Conservation (phyloP, 1,284 basidiomycete species). For the Moesziomyces sp. region DNA sequence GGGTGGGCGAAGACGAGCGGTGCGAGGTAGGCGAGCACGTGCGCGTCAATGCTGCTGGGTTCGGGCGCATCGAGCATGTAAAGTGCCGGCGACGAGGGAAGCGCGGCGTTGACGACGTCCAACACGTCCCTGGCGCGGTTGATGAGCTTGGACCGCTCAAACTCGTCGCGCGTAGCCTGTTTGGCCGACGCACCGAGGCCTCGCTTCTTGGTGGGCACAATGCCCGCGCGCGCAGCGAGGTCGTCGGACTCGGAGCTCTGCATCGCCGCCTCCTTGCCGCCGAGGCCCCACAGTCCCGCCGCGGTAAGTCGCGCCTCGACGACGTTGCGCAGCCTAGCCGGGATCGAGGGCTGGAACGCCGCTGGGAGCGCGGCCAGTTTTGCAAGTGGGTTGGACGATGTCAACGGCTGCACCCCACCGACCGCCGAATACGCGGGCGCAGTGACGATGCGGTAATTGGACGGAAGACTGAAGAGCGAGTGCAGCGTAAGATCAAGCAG, state of each 20-base stretch:
- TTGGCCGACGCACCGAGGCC: conserved; percentile 37
- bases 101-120: conserved; percentile 23
- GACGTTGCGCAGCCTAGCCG: conserved; percentile 50
- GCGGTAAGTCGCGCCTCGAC: conserved; percentile 49
- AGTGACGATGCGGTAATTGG: conserved; percentile 53
- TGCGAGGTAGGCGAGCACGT: conserved; percentile 51
- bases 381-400: conserved; percentile 1
- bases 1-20: conserved; percentile 35
- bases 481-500: conserved; percentile 52
- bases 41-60: conserved; percentile 40
- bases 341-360: conserved; percentile 40
- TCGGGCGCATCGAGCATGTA: not conserved
- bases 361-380: conserved; percentile 21
- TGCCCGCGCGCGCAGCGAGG: conserved; percentile 40
- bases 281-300: conserved; percentile 45
- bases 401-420: not conserved
- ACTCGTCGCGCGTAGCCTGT: conserved; percentile 31
- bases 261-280: conserved; percentile 42
- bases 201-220: conserved; percentile 25
- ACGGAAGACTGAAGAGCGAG: conserved; percentile 54
- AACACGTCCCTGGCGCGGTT: conserved; percentile 28
- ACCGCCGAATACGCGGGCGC: conserved; percentile 34
- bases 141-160: conserved; percentile 40
- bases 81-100: not conserved
- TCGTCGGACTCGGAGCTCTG: conserved; percentile 36